A percentile compares a stretch with the other conserved stretches of the same genome.
These are phyloP conservation scores for Glaciozyma martinii DNA, from an alignment of 768 basidiomycete genomes.

Conservation along the genomic window DNA sequence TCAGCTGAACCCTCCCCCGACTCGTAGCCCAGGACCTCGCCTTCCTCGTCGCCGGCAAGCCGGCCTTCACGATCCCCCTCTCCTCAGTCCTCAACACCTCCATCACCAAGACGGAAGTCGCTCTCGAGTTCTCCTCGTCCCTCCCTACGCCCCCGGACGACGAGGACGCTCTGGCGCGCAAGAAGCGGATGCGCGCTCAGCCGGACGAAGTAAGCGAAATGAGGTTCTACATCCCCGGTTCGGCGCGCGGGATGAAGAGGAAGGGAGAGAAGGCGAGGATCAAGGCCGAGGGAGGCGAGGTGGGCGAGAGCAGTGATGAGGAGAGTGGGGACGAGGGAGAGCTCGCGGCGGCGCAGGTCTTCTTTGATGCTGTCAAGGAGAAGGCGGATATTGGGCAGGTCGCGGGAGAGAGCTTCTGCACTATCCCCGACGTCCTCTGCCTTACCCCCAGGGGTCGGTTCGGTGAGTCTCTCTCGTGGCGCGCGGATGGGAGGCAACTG, in stretches of 20 bases:
- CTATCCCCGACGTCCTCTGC: constrained; percentile 90
- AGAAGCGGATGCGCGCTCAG: constrained; percentile 19
- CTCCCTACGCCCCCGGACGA: constrained; percentile 24
- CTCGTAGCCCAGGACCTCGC: constrained; percentile 73
- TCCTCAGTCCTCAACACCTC: constrained; percentile 87
- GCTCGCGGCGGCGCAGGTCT: constrained; percentile 70
- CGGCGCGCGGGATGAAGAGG: constrained; percentile 54
- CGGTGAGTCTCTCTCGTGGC: constrained; percentile 8
- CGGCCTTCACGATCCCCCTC: constrained; percentile 81
- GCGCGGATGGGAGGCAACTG: background rate
- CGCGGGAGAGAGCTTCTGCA: constrained; percentile 79
- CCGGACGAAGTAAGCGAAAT: constrained; percentile 55
- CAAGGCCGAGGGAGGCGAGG: constrained; percentile 31
- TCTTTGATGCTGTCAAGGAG: constrained; percentile 94
- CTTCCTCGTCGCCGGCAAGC: constrained; percentile 78
- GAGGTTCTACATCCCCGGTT: constrained; percentile 90
- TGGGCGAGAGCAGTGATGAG: constrained; percentile 44
- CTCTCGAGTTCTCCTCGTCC: constrained; percentile 67
- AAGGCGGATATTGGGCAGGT: constrained; percentile 89
- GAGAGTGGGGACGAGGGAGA: constrained; percentile 35
- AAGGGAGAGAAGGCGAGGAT: constrained; percentile 44
- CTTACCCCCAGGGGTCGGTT: constrained; percentile 59
- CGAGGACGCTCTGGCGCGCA: constrained; percentile 26
- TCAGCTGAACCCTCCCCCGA: background rate
- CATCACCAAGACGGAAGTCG: constrained; percentile 96